Evolutionary conservation across 2,329 filamentous ascomycete genomes (phyloP), one percentile per base, ranked within the genome.

Genomic region (Septoria linicola): DNA sequence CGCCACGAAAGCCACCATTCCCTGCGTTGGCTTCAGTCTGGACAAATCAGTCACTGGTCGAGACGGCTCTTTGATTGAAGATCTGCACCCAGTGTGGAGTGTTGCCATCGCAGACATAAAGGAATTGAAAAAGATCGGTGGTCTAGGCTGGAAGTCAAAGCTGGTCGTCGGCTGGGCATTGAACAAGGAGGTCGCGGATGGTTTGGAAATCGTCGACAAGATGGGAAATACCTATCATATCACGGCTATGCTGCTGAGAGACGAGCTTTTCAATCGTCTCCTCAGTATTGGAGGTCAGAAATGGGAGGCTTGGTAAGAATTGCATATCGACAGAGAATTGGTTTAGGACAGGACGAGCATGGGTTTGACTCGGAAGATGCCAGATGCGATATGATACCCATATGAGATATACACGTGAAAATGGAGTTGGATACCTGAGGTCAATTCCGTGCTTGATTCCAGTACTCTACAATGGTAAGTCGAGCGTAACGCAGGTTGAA

Each of bases 121-220:
- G 43, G 87, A 91, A 67, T 65, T 95, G 46, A 86, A 83, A 67
- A 95, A 95, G 71, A 74, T 91, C 1, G 88, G 89, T 3, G 89
- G 89, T 0, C 75, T 91, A 30, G 88, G 88, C 0, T 95, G 88
- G 88, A 95, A 93, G 71, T 83, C 83, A 1, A 92, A 89, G 73
- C 72, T 93, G 42, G 78, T 93, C 1, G 86, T 93, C 1, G 88
- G 88, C 0, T 89, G 89, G 87, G 84, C 86, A 1, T 78, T 89
- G 62, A 80, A 82, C 0, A 77, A 83, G 41, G 83, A 91, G 67
- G 81, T 93, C 23, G 82, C 85, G 0, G 89, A 93, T 71, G 88
- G 87, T 0, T 60, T 95, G 58, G 76, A 88, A 58, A 80, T 92
- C 57, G 73, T 73, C 20, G 82, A 82, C n/a, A 74, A 74, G 47